Base-by-base conservation (phyloP, 2,329 filamentous ascomycete species). In the Periglandula ipomoeae region DNA sequence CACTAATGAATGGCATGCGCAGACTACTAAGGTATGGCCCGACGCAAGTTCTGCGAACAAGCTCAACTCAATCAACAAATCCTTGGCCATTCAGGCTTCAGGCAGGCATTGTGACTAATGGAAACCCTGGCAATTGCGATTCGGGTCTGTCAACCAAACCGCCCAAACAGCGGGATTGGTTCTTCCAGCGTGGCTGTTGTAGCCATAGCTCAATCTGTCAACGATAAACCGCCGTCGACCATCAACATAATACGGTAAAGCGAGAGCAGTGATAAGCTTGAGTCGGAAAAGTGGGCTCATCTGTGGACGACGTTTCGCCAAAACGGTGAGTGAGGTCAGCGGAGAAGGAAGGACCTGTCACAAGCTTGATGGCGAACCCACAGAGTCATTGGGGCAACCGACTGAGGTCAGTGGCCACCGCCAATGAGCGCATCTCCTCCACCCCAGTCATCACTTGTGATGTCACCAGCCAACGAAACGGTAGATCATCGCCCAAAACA, bases 311-410 rank as follows among this genome's bases (percentile, higher is more conserved):
- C 43, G 42, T 34, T 34, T 34, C 32, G 17, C 26, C 48, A n/a
- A 47, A 44, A 48, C 46, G 44, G 46, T 38, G 41, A 24, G 30
- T 47, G 40, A 47, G 44, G 44, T 47, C 44, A 49, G 35, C 22
- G 44, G 39, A 20, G 24, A 24, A 39, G 15, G 30, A 32, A 10
- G 30, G n/a, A n/a, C n/a, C n/a, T n/a, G n/a, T n/a, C n/a, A n/a
- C n/a, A n/a, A n/a, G n/a, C n/a, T 43, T 44, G 23, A 32, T 27
- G 34, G 37, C 11, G 22, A 43, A 30, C 44, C 32, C 19, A 27
- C 27, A 39, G 23, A 13, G 32, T 30, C 32, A 20, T 40, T 38
- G 27, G 20, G 11, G 42, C 15, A 13, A 30, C 10, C 32, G 20
- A 43, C 19, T 43, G 46, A 48, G 46, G 46, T 42, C 38, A 47